Base-by-base conservation (phyloP, 306 rosid genomes). In the Senna siamea region DNA sequence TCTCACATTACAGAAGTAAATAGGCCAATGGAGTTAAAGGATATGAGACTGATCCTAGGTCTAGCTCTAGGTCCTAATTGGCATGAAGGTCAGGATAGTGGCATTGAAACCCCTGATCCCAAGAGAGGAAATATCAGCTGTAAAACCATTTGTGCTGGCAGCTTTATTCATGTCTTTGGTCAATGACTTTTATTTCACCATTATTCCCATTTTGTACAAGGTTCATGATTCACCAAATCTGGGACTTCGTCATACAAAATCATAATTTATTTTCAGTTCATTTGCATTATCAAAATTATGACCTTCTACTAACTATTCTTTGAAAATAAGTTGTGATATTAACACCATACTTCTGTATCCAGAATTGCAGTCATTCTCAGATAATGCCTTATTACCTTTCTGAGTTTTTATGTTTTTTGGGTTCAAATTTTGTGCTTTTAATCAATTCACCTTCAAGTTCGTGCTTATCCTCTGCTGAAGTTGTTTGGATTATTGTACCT, bases 141-240 rank as follows among this genome's bases (percentile, higher is more conserved):
- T 40, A 64, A 28, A 52, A 53, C 44, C 69, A 4, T 56, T 17
- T 66, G 48, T 52, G 32, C 46, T 20, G 34, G 9, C 20, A 19
- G 11, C 23, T 66, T 66, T 43, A 40, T 61, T 18, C 20, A 22
- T 61, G 66, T 18, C 26, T 30, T 58, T 60, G 17, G 48, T 37
- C 40, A 37, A 30, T 75, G 55, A 15, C 19, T 14, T 61, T 32
- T 71, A 59, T 70, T 77, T 62, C 58, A 22, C 63, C 37, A 30
- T 44, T 44, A 58, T 66, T 53, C 32, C 14, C 41, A 32, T 57
- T 52, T 67, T 34, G 60, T 28, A 9, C 53, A 67, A 76, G 30
- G 20, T 38, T 68, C 19, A 6, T 65, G 19, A 35, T 47, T 46
- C 14, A 66, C 22, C 13, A 22, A 30, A 13, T 17, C 32, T 18